Percentiles rank a stretch among this genome's conserved stretches.
Evolutionary conservation across 352 stramenopile species (phyloP).

Genomic region (Elongisporangium anandrum): DNA sequence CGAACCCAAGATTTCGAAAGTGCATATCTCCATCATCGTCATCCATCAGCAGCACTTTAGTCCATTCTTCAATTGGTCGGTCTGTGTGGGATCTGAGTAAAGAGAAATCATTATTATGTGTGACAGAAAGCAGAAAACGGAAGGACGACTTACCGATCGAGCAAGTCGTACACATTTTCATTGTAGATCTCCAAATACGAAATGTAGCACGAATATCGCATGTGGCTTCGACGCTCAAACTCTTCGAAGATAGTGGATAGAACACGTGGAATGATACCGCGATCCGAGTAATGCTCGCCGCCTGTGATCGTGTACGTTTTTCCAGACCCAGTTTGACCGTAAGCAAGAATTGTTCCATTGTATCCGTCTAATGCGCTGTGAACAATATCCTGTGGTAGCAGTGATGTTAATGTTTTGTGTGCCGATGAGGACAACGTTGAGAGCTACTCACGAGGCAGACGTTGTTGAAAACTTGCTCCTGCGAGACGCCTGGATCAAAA

Average conservation of each 20-base stretch:
- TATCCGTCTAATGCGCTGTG: constrained; percentile 62
- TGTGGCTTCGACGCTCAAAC: constrained; percentile 49
- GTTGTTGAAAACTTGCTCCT: constrained; percentile 68
- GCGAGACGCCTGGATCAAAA: constrained; percentile 57
- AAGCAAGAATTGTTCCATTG: constrained; percentile 72
- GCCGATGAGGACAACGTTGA: no score
- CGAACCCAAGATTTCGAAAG: constrained; percentile 68
- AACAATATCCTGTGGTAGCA: constrained; percentile 51
- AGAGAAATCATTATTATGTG: neutral
- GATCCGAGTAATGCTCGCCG: constrained; percentile 91
- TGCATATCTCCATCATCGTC: constrained; percentile 79
- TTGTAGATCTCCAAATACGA: constrained; percentile 98
- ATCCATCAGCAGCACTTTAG: constrained; percentile 73
- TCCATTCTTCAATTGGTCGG: constrained; percentile 73
- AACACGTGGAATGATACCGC: constrained; percentile 93
- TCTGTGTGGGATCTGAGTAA: constrained; percentile 55
- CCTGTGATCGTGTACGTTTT: constrained; percentile 83
- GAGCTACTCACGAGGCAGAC: constrained; percentile 40
- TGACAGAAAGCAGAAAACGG: neutral
- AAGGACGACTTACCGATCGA: constrained; percentile 53
- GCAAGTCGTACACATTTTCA: constrained; percentile 93
- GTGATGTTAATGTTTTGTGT: no score
- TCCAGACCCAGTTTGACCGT: constrained; percentile 64
- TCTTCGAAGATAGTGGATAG: constrained; percentile 92
- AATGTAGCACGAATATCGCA: constrained; percentile 86